Conservation (phyloP, 495 filamentous ascomycete species). For the Aspergillus bertholletiae region DNA sequence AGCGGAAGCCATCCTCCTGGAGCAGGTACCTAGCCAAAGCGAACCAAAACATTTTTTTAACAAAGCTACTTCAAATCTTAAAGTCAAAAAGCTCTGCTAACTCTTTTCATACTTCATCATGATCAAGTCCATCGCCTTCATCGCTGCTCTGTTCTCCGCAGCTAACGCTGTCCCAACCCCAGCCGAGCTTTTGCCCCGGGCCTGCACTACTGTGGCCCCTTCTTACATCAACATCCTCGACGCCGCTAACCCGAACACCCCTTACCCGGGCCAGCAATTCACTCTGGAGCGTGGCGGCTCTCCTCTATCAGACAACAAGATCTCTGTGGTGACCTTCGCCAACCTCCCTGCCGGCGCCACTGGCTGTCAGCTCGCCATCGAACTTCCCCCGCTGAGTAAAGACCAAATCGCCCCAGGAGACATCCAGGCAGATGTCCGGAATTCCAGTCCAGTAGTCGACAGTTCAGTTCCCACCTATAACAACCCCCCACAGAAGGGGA, state of each 20-base stretch:
- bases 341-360: constrained; percentile 15
- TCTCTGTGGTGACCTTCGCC: constrained; percentile 15
- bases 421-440: constrained; percentile 14
- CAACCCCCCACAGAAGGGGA: constrained; percentile 4
- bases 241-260: constrained; percentile 5
- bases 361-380: constrained; percentile 16
- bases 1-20: too few species aligned
- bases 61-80: background rate
- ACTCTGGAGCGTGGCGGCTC: constrained; percentile 9
- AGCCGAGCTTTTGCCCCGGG: background rate
- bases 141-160: background rate
- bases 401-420: constrained; percentile 14
- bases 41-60: too few species aligned
- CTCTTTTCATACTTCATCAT: too few species aligned
- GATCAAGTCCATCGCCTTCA: background rate
- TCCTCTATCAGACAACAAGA: background rate
- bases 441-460: constrained; percentile 7
- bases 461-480: constrained; percentile 12
- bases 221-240: constrained; percentile 14
- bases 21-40: too few species aligned
- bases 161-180: background rate
- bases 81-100: background rate
- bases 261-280: constrained; percentile 5
- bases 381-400: constrained; percentile 5
- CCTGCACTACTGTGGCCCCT: constrained; percentile 12